Conservation (phyloP, 768 basidiomycete genomes). For the Lactarius trivialis region DNA sequence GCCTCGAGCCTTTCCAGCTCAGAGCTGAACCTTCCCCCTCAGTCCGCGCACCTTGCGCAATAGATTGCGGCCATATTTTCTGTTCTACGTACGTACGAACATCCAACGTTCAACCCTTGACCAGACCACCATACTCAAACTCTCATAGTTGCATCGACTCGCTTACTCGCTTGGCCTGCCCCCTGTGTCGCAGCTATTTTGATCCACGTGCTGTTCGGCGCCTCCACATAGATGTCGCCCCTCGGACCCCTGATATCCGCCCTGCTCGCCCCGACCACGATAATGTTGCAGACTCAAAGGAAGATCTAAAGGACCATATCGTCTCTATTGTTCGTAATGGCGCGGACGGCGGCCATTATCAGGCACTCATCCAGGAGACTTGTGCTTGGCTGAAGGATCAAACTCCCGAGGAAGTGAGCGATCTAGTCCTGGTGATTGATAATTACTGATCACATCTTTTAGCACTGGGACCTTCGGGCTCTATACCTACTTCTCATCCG, state of each 20-base stretch:
- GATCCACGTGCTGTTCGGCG: conserved; percentile 18
- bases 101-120: not conserved
- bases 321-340: conserved; percentile 22
- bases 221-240: conserved; percentile 20
- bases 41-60: conserved; percentile 23
- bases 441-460: not conserved
- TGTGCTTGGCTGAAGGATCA: conserved; percentile 22
- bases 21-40: conserved; percentile 13
- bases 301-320: conserved; percentile 18
- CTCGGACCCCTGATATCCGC: conserved; percentile 13
- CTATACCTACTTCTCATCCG: conserved; percentile 21
- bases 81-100: conserved; percentile 21
- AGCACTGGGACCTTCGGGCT: conserved; percentile 24
- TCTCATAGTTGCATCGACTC: conserved; percentile 19
- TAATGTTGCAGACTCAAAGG: conserved; percentile 4
- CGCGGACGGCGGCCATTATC: conserved; percentile 20
- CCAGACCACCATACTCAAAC: not conserved
- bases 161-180: conserved; percentile 17
- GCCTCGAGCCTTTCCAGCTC: conserved; percentile 25
- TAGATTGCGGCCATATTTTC: conserved; percentile 28
- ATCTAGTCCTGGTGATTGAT: not conserved
- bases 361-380: conserved; percentile 21
- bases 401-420: conserved; percentile 18
- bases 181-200: conserved; percentile 21
- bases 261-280: conserved; percentile 5